Base-by-base conservation (phyloP, 2,329 filamentous ascomycete species). In the Penicillium olsonii region DNA sequence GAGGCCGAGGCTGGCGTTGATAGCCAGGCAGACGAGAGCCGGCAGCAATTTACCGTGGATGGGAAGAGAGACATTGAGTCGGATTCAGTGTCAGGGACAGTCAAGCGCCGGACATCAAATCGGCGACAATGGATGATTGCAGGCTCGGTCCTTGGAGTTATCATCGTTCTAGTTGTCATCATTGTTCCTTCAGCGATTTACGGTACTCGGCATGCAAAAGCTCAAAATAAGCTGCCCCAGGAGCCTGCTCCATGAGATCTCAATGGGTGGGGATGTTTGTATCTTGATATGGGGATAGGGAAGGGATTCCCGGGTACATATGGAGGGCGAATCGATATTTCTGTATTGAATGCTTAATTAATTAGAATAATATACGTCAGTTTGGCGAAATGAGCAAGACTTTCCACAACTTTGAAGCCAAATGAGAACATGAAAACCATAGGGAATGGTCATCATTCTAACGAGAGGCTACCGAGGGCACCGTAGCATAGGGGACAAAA, bases 121-220 rank as follows among this genome's bases (percentile, higher is more conserved):
- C 37, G 42, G 17, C 27, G 42, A 6, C 35, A 50, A 20, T 50
- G 47, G 47, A 31, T 50, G n/a, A 40, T 50, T 14, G 9, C 31
- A 5, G 35, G 42, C 26, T 45, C 37, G 6, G 29, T 26, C 20
- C 15, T 50, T 27, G 47, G 37, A 10, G 37, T 15, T 27, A 17
- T 50, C 19, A 22, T 50, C 29, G 15, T 49, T 27, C 37, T 50
- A n/a, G 37, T 45, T 37, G 37, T 50, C 20, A 45, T 50, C 5
- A 50, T 50, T 41, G 47, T 50, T 18, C 47, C 47, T 20, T 45
- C 47, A 15, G 47, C 11, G 4, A 50, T 50, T 9, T 50, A 40
- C 17, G 47, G 47, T 9, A 45, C 27, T 12, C 42, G 47, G 9
- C 20, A 45, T n/a, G 33, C 42, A 12, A 40, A 24, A 20, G 19